Evolutionary conservation across 768 basidiomycete species (phyloP), one percentile per base, ranked within the genome.

Genomic region (Infundibulicybe gibba): DNA sequence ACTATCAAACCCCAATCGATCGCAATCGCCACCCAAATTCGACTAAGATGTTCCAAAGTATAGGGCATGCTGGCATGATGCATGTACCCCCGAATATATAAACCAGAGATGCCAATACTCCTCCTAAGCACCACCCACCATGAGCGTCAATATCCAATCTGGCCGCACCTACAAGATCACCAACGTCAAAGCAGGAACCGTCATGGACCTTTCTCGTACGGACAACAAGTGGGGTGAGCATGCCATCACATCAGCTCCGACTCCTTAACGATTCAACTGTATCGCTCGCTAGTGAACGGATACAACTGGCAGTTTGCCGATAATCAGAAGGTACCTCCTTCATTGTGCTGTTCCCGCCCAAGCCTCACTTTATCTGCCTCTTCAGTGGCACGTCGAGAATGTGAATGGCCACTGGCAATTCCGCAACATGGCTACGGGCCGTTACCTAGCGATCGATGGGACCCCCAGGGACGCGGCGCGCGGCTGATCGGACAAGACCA

Each of bases 121-220:
- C 8, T 8, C 3, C 25, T 25, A 25, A 25, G 4, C 25, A 25
- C 25, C 4, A 25, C 8, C 25, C 25, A 25, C 25, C 25, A 25
- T 25, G 25, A n/a, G n/a, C n/a, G n/a, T n/a, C n/a, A 38, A 45
- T 38, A 38, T 38, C 10, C n/a, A n/a, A 38, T 14, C n/a, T 10
- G 74, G 76, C 15, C 44, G 32, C 13, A 66, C 55, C 0, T 83
- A 77, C 63, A 66, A 53, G 30, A 68, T 84, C 54, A 64, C 57
- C 33, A 85, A 84, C 61, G 69, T 61, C 54, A 73, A 79, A 60
- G 64, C 71, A 8, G 71, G 70, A 2, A 83, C 75, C 5, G 76
- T 70, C 20, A 50, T 81, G 20, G 80, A 84, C 54, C 68, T 83
- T 45, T 83, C 81, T 13, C 78, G 72, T 3, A 64, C 49, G 8